phyloP scores from a whole-genome alignment of 257 asterid species.

The Eucommia ulmoides region DNA sequence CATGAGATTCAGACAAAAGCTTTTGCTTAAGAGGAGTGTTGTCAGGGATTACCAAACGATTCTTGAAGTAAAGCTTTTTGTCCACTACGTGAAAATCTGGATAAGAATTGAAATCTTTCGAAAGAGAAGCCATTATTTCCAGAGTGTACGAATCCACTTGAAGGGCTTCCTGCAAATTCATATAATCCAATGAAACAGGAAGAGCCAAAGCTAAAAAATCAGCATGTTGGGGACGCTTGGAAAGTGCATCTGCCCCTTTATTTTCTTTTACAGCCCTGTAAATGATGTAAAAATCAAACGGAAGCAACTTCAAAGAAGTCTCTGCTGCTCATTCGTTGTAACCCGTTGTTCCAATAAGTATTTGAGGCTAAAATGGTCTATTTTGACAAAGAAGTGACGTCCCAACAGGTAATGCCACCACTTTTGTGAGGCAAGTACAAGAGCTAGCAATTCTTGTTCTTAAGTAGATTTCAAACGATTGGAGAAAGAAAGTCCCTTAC shows the following conservation, averaged over 20 bases:
- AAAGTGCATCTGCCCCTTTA: conserved; percentile 1
- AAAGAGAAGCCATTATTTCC: neutral
- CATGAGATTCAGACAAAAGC: neutral
- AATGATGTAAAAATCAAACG: neutral
- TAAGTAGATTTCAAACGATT: neutral
- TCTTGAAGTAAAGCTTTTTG: neutral
- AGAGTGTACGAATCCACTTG: neutral
- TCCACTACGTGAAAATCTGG: conserved; percentile 3
- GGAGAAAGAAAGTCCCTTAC: neutral
- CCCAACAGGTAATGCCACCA: conserved; percentile 6
- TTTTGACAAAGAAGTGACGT: neutral
- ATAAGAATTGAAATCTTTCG: neutral
- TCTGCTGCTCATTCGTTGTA: neutral
- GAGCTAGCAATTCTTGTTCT: neutral
- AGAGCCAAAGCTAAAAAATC: neutral
- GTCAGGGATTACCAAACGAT: neutral
- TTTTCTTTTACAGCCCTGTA: neutral
- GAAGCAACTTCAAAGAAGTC: neutral
- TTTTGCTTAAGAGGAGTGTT: neutral
- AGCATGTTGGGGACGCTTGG: neutral
- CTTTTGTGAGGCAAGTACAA: neutral
- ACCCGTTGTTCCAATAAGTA: neutral
- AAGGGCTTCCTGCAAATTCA: neutral
- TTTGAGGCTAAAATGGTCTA: conserved; percentile 4
- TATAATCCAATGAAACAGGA: neutral